Base-by-base conservation (phyloP, 164 flowering plant species). In the Sextonia rubra region DNA sequence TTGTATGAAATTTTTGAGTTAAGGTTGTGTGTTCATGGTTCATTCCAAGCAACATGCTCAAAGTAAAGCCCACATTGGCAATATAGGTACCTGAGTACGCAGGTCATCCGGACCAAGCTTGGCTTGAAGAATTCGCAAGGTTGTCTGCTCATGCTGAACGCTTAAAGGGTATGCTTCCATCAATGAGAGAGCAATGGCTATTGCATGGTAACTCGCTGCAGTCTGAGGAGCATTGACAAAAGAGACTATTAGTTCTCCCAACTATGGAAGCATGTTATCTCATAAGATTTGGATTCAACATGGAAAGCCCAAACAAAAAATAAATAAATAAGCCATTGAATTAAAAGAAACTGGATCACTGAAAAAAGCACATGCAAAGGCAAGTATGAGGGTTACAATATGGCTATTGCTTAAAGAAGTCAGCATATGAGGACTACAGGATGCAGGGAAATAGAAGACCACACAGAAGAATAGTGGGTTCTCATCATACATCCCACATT, bases 181-280 rank as follows among this genome's bases (percentile, higher is more conserved):
- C 87, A 95, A 83, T 26, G 99, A 95, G 61, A 95, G 92, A n/a
- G 98, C 97, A 80, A 95, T 95, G 60, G 99, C 99, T 68, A 95
- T 95, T 60, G 99, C 99, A 89, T 95, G 99, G 80, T 93, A 95
- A 84, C 99, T 95, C 71, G 99, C 99, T n/a, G 99, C 99, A 55
- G 99, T 95, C 98, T 93, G 86, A 48, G 80, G 55, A 71, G 56
- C 63, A 78, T 69, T 68, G 29, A 18, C 26, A 77, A 71, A 29
- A 76, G 20, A 78, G 76, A 17, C 27, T 20, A 32, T 75, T 66
- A 63, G 15, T 55, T n/a, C 66, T 22, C 47, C 49, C 26, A 70
- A 32, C 25, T 23, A 49, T 27, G 22, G 30, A 52, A 64, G 12
- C 3, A 52, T 32, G 18, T 29, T 73, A 22, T 24, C 25, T 2